Conservation (phyloP, 495 filamentous ascomycete genomes). For the Emericellopsis terricola region DNA sequence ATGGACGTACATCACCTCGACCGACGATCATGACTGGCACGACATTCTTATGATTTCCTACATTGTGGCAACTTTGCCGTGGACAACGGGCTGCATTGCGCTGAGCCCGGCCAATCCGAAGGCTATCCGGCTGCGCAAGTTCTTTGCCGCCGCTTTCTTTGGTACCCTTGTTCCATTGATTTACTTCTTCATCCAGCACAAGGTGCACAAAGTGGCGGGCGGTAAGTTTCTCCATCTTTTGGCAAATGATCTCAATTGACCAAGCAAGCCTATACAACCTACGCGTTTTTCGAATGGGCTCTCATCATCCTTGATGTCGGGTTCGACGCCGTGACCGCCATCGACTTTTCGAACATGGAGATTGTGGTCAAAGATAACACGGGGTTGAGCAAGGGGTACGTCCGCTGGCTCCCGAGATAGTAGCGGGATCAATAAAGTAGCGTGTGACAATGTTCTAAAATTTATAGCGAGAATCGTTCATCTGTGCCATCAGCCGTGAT, state of each 20-base stretch:
- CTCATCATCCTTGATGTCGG: slow-evolving; percentile 88
- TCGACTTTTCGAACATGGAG: slow-evolving; percentile 87
- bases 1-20: slow-evolving; percentile 98
- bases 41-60: slow-evolving; percentile 99
- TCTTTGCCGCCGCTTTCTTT: slow-evolving; percentile 72
- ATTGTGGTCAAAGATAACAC: slow-evolving; percentile 76
- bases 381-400: slow-evolving; percentile 96
- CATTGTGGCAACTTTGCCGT: slow-evolving; percentile 81
- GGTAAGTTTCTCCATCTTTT: slow-evolving; percentile 35
- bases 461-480: slow-evolving; percentile 34
- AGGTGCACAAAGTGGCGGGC: slow-evolving; percentile 85
- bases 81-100: slow-evolving; percentile 81
- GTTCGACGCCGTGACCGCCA: slow-evolving; percentile 90
- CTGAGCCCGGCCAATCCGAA: slow-evolving; percentile 72
- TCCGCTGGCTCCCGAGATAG: slow-evolving; percentile 87
- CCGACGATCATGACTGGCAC: slow-evolving; percentile 96
- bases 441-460: slow-evolving; percentile 25
- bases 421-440: slow-evolving; percentile 9
- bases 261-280: slow-evolving; percentile 62
- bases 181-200: slow-evolving; percentile 98
- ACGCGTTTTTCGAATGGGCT: slow-evolving; percentile 96
- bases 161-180: slow-evolving; percentile 76
- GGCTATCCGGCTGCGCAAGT: slow-evolving; percentile 80
- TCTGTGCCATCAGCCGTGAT: slow-evolving; percentile 54
- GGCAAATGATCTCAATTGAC: background rate